Evolutionary conservation across 352 stramenopile genomes (phyloP).

Genomic region (Globisporangium nunn): DNA sequence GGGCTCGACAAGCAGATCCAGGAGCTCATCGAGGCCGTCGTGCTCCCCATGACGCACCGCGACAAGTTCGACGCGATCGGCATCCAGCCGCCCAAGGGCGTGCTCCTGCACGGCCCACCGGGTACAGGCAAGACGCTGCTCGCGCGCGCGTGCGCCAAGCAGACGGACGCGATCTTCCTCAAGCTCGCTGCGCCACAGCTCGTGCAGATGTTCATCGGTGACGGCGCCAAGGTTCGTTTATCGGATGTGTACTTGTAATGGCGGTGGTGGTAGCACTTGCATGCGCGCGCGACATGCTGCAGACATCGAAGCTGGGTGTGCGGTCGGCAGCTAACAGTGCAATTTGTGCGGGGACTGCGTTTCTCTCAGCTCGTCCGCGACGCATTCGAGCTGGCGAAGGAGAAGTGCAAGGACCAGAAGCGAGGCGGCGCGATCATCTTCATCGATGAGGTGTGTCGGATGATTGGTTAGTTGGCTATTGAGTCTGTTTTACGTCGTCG

Average conservation of each 20-base stretch:
- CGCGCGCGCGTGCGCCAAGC: constrained; percentile 96
- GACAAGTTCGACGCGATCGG: constrained; percentile 97
- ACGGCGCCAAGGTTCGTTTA: constrained; percentile 86
- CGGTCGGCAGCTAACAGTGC: background rate
- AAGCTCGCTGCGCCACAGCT: constrained; percentile 98
- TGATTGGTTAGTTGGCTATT: background rate
- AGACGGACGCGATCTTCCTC: constrained; percentile 98
- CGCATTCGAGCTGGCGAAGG: constrained; percentile 94
- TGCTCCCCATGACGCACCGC: constrained; percentile 97
- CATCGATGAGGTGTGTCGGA: constrained; percentile 91
- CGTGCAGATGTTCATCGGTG: constrained; percentile 99
- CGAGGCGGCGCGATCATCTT: constrained; percentile 97
- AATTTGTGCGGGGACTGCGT: background rate
- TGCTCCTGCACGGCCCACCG: constrained; percentile 95
- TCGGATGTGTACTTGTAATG: too few species aligned
- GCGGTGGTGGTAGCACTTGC: too few species aligned
- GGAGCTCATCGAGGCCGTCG: constrained; percentile 97
- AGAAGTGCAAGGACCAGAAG: constrained; percentile 90
- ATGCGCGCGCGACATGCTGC: too few species aligned
- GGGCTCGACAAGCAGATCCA: constrained; percentile 98
- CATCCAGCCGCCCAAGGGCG: constrained; percentile 94
- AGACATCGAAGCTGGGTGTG: too few species aligned
- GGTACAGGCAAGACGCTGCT: constrained; percentile 98
- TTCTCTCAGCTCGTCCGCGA: constrained; percentile 91
- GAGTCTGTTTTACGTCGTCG: too few species aligned